phyloP scores from a whole-genome alignment of 495 filamentous ascomycete species.

The Xylaria longipes region DNA sequence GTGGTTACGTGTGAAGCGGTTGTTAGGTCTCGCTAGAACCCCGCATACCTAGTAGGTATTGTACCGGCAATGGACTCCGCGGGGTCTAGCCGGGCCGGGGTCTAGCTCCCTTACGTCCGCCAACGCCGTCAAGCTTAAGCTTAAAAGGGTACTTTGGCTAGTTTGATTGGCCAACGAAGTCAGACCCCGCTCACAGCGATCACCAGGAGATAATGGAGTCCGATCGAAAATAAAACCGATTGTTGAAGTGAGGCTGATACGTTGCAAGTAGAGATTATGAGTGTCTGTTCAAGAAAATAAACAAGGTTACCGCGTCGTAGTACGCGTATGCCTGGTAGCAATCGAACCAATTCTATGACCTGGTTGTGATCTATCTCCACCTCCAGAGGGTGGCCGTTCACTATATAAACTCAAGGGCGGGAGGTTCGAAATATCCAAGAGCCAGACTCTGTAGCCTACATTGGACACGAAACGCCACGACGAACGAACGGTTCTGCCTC shows the following conservation, averaged over 20 bases:
- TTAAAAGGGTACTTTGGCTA: neutral
- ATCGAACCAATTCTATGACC: neutral
- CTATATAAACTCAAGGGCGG: neutral
- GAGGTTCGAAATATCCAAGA: neutral
- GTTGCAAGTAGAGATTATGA: neutral
- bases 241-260: neutral
- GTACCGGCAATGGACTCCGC: slow-evolving; percentile 4
- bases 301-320: neutral
- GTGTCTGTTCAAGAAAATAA: neutral
- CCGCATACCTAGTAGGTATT: too few relatives aligned
- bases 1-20: too few relatives aligned
- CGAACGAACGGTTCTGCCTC: neutral
- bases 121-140: neutral
- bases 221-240: slow-evolving; percentile 6
- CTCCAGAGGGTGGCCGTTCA: neutral
- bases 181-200: neutral
- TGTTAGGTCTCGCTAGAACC: too few relatives aligned
- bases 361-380: neutral
- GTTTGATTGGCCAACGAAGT: slow-evolving; percentile 11
- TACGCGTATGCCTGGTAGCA: neutral
- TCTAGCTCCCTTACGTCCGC: neutral
- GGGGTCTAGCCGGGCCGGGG: neutral
- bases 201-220: slow-evolving; percentile 9
- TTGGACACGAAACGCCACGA: neutral
- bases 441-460: neutral